Conservation (phyloP, 768 basidiomycete species). For the Pulveroboletus ravenelii region DNA sequence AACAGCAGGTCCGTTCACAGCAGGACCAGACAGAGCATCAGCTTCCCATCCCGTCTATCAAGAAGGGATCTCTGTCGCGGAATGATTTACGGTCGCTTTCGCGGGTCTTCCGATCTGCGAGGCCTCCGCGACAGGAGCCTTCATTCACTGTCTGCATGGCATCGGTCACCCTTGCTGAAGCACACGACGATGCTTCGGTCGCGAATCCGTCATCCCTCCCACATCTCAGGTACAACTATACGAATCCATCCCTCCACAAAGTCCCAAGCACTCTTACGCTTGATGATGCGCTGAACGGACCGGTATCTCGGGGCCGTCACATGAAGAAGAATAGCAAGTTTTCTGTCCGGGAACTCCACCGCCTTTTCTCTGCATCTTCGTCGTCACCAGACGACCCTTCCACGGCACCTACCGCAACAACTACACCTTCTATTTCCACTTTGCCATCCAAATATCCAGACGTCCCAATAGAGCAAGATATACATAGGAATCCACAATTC, state of each 20-base stretch:
- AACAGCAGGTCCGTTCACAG: constrained; percentile 19
- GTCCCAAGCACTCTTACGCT: constrained; percentile 7
- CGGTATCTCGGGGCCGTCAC: constrained; percentile 35
- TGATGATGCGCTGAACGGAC: constrained; percentile 16
- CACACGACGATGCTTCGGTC: neutral
- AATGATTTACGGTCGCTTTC: constrained; percentile 31
- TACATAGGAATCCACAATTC: constrained; percentile 10
- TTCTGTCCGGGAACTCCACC: constrained; percentile 35
- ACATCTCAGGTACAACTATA: constrained; percentile 20
- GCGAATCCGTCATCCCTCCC: constrained; percentile 9
- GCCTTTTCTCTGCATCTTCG: constrained; percentile 29
- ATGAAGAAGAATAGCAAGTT: constrained; percentile 26
- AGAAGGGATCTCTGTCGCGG: constrained; percentile 27
- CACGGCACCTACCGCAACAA: constrained; percentile 1
- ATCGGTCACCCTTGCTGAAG: constrained; percentile 17
- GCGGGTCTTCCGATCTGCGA: constrained; percentile 22
- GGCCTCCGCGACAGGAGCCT: constrained; percentile 26
- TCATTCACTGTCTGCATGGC: constrained; percentile 21
- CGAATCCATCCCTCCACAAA: constrained; percentile 20
- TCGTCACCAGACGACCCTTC: constrained; percentile 13
- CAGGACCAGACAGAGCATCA: constrained; percentile 10
- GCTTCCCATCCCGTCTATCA: constrained; percentile 12
- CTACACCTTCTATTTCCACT: constrained; percentile 8
- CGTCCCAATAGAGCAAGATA: constrained; percentile 17
- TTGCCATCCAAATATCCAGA: constrained; percentile 15